Base-by-base conservation (phyloP, 352 stramenopile genomes). In the Elongisporangium anandrum region DNA sequence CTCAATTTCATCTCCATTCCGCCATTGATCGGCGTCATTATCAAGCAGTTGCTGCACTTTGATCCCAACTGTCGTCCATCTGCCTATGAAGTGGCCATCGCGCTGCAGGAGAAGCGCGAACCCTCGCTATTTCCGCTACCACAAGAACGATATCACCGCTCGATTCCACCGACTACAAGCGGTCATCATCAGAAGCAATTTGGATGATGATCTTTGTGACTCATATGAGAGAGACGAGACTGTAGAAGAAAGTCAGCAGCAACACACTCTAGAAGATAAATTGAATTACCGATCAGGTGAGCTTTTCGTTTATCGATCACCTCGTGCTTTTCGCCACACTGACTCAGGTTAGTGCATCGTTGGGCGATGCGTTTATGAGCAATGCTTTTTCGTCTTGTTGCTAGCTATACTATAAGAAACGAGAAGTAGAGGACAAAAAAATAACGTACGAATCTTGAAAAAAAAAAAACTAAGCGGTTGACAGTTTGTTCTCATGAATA, bases 1-100 rank as follows among this genome's bases (percentile, higher is more conserved):
- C 52, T 79, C 23, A 90, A 95, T 61, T 89, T 92, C 52, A 90
- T 95, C 22, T 70, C 75, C 41, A 90, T 95, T 50, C 84, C 86
- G 17, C 80, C 80, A 19, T 65, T 92, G 2, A 81, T 91, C 16
- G 80, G 81, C 10, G 79, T 75, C 10, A 85, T 91, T 54, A 87
- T 94, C 65, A 88, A 92, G 66, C 69, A 85, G 56, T 65, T 94
- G 59, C 75, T 94, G 22, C 80, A 92, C 57, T 63, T 85, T 52
- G 80, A 94, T 34, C 84, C 84, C 26, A 69, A 76, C 26, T 67
- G 73, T 39, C 81, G 84, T 1, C 80, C 84, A 6, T 90, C 80
- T 8, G 81, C 84, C 16, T 90, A 85, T 60, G 78, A 94, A 52
- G 81, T 94, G 1, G 79, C 79, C 15, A 76, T 87, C 20, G 81